Base-by-base conservation (phyloP, 2,329 filamentous ascomycete species). In the Myotisia sp. region DNA sequence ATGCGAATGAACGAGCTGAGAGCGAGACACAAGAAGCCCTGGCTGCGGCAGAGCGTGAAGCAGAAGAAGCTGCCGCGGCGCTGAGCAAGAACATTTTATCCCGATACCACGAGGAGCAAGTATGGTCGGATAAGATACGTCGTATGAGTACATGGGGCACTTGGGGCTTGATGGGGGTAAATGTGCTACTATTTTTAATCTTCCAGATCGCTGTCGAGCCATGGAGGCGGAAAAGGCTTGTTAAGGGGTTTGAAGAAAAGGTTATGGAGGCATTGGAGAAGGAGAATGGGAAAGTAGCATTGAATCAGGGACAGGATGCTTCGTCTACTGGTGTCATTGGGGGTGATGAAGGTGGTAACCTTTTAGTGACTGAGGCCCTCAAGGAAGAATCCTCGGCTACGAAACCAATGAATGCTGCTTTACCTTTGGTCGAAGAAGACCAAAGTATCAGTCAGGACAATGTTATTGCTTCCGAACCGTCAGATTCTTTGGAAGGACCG, bases 131-230 rank as follows among this genome's bases (percentile, higher is more conserved):
- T 55, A 87, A 92, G 47, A 98, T 98, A 53, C 71, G 90, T 22
- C 70, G 90, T 44, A 93, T 93, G 67, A 90, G 81, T 54, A 98
- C 90, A 0, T 98, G 90, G 90, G 87, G 92, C 22, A 98, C 90
- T 0, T 95, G 92, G 76, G 90, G 87, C 0, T 63, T 98, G 41
- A 98, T 98, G 90, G 87, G 87, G 16, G 73, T 95, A 50, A 98
- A 98, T 53, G 81, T 95, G 20, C 55, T 95, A 41, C 61, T 98
- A 29, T 83, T 98, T 52, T 59, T 98, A 34, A 68, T 86, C 12
- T 76, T 92, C 47, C 78, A 94, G 59, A 77, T 92, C 46, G 74
- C 90, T 13, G 78, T 93, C 41, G 87, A 98, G 66, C 90, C 90
- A 3, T 95, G 87, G 84, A 75, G 85, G 46, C 67, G 90, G 47